A percentile compares a stretch with the other conserved stretches of the same genome.
Conservation (phyloP, 2,329 filamentous ascomycete genomes). For the Penicillium aurantiogriseum region DNA sequence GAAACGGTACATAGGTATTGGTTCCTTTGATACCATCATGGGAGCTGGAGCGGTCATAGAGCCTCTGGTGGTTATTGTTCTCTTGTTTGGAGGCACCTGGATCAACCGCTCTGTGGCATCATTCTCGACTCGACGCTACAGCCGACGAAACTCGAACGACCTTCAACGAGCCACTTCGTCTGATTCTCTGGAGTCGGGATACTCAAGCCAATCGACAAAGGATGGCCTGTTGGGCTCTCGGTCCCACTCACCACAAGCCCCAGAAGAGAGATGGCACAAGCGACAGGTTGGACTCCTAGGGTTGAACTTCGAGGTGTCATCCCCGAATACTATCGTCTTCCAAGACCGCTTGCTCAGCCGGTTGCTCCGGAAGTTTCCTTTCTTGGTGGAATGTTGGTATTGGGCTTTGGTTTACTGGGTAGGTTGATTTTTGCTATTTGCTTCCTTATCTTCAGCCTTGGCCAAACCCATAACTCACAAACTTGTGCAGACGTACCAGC, state of each 20-base stretch:
- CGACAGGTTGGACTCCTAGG: constrained; percentile 50
- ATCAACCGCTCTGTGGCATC: constrained; percentile 51
- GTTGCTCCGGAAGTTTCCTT: constrained; percentile 65
- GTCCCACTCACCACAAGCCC: constrained; percentile 35
- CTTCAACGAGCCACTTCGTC: constrained; percentile 33
- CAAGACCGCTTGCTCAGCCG: constrained; percentile 61
- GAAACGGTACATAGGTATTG: neutral
- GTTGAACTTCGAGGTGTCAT: constrained; percentile 50
- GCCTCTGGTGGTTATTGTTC: constrained; percentile 59
- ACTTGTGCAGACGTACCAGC: constrained; percentile 64
- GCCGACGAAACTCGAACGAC: constrained; percentile 21
- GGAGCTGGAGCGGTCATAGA: constrained; percentile 59
- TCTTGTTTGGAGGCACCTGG: constrained; percentile 62
- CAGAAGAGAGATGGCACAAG: constrained; percentile 52
- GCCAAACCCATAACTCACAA: constrained; percentile 8
- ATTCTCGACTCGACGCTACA: constrained; percentile 12
- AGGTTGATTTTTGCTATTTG: constrained; percentile 31
- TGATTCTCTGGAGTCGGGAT: constrained; percentile 41
- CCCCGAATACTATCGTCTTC: constrained; percentile 63
- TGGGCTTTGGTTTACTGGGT: constrained; percentile 78
- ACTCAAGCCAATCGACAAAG: constrained; percentile 38
- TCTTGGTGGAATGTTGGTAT: constrained; percentile 73
- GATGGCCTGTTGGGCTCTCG: constrained; percentile 35
- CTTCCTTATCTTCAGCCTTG: neutral
- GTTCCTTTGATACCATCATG: constrained; percentile 37